Conservation (phyloP, 148 eudicot species). For the Spergularia bocconei region DNA sequence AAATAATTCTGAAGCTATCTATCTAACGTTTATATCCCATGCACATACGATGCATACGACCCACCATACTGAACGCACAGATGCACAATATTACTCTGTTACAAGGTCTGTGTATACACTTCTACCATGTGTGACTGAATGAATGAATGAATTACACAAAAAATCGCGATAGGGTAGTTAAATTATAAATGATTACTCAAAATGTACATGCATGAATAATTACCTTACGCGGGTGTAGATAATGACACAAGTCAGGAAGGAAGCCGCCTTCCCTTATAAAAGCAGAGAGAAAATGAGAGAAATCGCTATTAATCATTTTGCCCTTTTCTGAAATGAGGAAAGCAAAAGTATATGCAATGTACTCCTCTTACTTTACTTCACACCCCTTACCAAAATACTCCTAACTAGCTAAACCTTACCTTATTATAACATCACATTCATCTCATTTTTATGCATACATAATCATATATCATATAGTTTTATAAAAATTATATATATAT, state of each 20-base stretch:
- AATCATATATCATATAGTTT: background rate
- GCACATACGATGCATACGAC: too few species aligned
- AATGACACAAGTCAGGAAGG: background rate
- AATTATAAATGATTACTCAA: too few species aligned
- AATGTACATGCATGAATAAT: background rate
- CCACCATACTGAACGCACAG: too few species aligned
- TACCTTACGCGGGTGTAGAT: too few species aligned
- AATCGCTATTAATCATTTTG: background rate
- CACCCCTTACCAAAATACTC: background rate
- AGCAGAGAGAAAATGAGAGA: constrained; percentile 9
- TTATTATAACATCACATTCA: background rate
- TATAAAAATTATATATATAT: background rate
- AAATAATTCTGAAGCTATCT: too few species aligned
- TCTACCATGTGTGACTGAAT: too few species aligned
- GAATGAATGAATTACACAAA: too few species aligned
- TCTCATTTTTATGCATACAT: background rate
- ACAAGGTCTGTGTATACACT: too few species aligned
- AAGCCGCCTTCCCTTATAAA: constrained; percentile 1
- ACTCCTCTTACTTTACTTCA: background rate
- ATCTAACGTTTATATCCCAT: too few species aligned
- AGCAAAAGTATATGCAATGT: constrained; percentile 9
- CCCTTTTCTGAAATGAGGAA: constrained; percentile 15
- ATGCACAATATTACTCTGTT: too few species aligned
- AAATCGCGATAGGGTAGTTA: too few species aligned
- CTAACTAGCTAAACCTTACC: background rate